Evolutionary conservation across 805 yeast genomes (phyloP).

Genomic region (Scheffersomyces ergatensis): DNA sequence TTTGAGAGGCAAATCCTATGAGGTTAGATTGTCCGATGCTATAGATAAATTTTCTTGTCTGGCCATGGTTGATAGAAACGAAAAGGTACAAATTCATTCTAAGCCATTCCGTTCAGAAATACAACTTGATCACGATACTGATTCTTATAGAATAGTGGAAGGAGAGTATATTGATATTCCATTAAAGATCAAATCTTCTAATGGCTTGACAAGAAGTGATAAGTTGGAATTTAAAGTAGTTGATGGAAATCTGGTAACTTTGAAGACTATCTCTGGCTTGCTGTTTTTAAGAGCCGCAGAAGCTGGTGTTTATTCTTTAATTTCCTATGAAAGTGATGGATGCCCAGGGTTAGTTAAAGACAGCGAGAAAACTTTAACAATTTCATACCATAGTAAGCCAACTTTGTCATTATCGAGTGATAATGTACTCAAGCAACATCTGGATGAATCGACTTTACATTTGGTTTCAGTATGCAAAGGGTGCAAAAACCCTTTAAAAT

Average conservation of each 20-base stretch:
- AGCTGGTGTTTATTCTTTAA: constrained; percentile 43
- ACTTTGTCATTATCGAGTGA: constrained; percentile 15
- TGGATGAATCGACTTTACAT: constrained; percentile 18
- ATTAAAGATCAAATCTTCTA: constrained; percentile 30
- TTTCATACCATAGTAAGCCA: constrained; percentile 25
- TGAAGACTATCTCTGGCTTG: not conserved
- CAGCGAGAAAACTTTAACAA: constrained; percentile 14
- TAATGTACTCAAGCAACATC: constrained; percentile 18
- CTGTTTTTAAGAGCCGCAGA: constrained; percentile 23
- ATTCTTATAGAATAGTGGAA: constrained; percentile 48
- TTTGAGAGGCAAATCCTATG: constrained; percentile 69
- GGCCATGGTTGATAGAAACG: constrained; percentile 64
- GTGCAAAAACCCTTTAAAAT: constrained; percentile 19
- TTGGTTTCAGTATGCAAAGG: constrained; percentile 32
- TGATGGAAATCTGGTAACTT: constrained; percentile 1
- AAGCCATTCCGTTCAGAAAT: constrained; percentile 64
- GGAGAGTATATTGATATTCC: constrained; percentile 64
- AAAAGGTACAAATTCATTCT: constrained; percentile 54
- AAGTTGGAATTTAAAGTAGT: constrained; percentile 30
- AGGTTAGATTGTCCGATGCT: constrained; percentile 59
- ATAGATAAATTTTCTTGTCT: constrained; percentile 77
- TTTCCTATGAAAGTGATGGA: constrained; percentile 38
- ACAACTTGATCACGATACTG: constrained; percentile 19
- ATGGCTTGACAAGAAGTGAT: constrained; percentile 27
- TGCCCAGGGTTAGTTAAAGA: constrained; percentile 41